A percentile compares a stretch with the other conserved stretches of the same genome.
Evolutionary conservation across 2,329 filamentous ascomycete genomes (phyloP).

Genomic region (Dryadomyces quercivorus): DNA sequence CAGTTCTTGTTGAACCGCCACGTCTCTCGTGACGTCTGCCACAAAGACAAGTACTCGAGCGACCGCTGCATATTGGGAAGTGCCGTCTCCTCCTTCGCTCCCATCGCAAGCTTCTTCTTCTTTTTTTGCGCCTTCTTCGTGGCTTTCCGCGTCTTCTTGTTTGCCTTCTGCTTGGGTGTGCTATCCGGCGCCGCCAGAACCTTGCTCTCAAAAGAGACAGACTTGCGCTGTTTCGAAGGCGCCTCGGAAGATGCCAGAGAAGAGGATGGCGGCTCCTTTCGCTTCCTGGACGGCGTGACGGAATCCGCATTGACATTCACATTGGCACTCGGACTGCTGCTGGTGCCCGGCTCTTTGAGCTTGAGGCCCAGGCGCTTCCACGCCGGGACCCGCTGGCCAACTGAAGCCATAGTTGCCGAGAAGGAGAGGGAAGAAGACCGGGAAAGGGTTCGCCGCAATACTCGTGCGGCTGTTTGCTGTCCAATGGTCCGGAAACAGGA

Average conservation of each 20-base stretch:
- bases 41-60: slow-evolving; percentile 65
- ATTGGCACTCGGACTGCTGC: not conserved
- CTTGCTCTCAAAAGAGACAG: slow-evolving; percentile 31
- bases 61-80: slow-evolving; percentile 44
- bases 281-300: slow-evolving; percentile 1
- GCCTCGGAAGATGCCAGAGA: slow-evolving; percentile 4
- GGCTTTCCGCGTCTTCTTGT: not conserved
- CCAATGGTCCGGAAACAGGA: too few relatives aligned
- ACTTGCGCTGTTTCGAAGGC: slow-evolving; percentile 26
- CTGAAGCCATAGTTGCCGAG: slow-evolving; percentile 29
- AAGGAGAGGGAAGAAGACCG: not conserved
- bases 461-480: not conserved
- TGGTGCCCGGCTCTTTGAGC: slow-evolving; percentile 32
- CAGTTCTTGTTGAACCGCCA: slow-evolving; percentile 98
- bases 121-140: slow-evolving; percentile 12
- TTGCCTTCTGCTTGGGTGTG: slow-evolving; percentile 20
- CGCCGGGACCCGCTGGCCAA: slow-evolving; percentile 37
- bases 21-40: slow-evolving; percentile 52
- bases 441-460: not conserved
- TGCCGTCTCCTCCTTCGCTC: slow-evolving; percentile 18
- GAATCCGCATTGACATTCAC: too few relatives aligned
- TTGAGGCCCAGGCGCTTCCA: slow-evolving; percentile 54
- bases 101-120: not conserved
- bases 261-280: slow-evolving; percentile 9
- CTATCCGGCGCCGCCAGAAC: slow-evolving; percentile 12